These are phyloP conservation scores for Monosporozyma servazzii DNA, from an alignment of 805 yeast genomes.

Conservation along the genomic window DNA sequence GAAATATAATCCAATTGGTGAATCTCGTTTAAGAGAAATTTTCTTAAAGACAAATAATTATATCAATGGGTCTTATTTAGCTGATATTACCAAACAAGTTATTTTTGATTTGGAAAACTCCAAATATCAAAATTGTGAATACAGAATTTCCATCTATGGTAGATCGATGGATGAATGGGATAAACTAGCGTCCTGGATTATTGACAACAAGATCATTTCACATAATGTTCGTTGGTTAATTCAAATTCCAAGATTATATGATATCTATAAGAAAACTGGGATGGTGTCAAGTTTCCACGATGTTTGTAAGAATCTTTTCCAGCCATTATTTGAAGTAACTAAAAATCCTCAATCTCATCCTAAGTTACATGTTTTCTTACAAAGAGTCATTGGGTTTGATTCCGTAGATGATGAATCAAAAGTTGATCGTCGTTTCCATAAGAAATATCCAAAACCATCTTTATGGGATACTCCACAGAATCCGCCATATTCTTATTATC, in stretches of 20 bases:
- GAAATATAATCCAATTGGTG: slow-evolving; percentile 97
- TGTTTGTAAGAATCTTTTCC: slow-evolving; percentile 66
- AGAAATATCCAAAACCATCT: slow-evolving; percentile 77
- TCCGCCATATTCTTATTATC: slow-evolving; percentile 96
- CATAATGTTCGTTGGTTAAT: slow-evolving; percentile 96
- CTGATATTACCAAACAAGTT: slow-evolving; percentile 90
- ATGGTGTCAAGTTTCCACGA: slow-evolving; percentile 66
- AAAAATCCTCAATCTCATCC: slow-evolving; percentile 80
- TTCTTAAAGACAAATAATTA: slow-evolving; percentile 92
- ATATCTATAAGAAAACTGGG: slow-evolving; percentile 71
- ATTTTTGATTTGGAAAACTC: slow-evolving; percentile 89
- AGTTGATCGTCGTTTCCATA: slow-evolving; percentile 71
- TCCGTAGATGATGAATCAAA: slow-evolving; percentile 98
- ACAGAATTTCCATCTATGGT: slow-evolving; percentile 91
- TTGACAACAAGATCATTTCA: slow-evolving; percentile 82
- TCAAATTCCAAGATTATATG: slow-evolving; percentile 91
- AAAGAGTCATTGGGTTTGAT: slow-evolving; percentile 94
- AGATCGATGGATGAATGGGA: slow-evolving; percentile 90
- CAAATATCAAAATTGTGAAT: slow-evolving; percentile 95
- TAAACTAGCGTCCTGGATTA: slow-evolving; percentile 87
- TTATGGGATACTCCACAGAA: slow-evolving; percentile 70
- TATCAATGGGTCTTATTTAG: slow-evolving; percentile 78
- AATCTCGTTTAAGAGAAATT: slow-evolving; percentile 92
- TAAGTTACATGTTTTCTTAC: slow-evolving; percentile 79
- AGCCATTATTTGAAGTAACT: slow-evolving; percentile 86